A percentile compares a stretch with the other conserved stretches of the same genome.
Conservation (phyloP, 179 eudicot species). For the Heliamphora pulchella region DNA sequence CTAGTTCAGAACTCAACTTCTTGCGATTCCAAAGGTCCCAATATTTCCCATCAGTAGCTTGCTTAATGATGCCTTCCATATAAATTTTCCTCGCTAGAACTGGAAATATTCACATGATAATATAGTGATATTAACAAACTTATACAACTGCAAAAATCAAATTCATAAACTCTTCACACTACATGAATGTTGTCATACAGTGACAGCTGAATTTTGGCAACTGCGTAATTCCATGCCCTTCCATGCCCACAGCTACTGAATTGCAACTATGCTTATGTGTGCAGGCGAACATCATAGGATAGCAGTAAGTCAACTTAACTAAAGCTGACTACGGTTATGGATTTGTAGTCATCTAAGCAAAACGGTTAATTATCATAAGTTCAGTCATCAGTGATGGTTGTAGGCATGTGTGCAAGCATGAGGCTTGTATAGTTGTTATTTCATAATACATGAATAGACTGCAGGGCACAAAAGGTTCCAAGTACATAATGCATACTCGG, state of each 20-base stretch:
- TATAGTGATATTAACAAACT: not conserved
- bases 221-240: not conserved
- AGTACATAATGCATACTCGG: not conserved
- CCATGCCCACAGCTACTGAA: not conserved
- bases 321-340: not conserved
- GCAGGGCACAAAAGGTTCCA: not conserved
- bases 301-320: not conserved
- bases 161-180: not conserved
- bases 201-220: constrained; percentile 3
- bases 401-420: not conserved
- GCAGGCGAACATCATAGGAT: not conserved
- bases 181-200: not conserved
- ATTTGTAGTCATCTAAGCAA: not conserved
- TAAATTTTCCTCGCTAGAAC: constrained; percentile 72
- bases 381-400: constrained; percentile 6
- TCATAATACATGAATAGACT: not conserved
- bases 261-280: not conserved
- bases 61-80: constrained; percentile 77
- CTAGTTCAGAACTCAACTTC: constrained; percentile 79
- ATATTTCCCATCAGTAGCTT: constrained; percentile 71
- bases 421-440: not conserved
- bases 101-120: constrained; percentile 24
- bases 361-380: not conserved
- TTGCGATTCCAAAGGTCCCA: constrained; percentile 85
- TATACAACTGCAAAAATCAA: constrained; percentile 1